These are phyloP conservation scores for Ammopiptanthus mongolicus DNA, from an alignment of 306 rosid species.

Conservation along the genomic window DNA sequence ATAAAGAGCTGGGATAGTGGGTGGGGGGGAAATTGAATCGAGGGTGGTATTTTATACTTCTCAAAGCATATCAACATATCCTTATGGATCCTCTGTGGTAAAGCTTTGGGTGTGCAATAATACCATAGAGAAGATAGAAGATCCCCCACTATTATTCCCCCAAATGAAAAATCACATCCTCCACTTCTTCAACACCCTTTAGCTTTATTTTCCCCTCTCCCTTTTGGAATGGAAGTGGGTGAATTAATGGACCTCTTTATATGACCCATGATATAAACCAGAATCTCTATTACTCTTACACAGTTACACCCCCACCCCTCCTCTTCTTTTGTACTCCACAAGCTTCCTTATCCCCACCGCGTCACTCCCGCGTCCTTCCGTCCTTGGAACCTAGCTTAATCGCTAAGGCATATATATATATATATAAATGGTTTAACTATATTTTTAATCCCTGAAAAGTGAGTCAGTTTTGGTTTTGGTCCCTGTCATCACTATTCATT, in stretches of 20 bases:
- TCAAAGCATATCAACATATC: slow-evolving; percentile 43
- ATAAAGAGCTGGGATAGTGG: neutral
- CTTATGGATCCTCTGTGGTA: slow-evolving; percentile 36
- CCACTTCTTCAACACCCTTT: slow-evolving; percentile 35
- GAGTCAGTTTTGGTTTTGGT: no score
- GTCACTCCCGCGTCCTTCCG: slow-evolving; percentile 29
- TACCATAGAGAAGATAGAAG: slow-evolving; percentile 36
- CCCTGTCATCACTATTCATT: no score
- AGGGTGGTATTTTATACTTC: neutral
- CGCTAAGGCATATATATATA: slow-evolving; percentile 29
- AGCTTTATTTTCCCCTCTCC: neutral
- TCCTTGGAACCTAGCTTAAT: slow-evolving; percentile 32
- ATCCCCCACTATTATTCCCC: slow-evolving; percentile 38
- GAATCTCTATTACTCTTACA: slow-evolving; percentile 38
- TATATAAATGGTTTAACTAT: no score
- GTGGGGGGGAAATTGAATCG: slow-evolving; percentile 4
- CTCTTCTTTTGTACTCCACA: slow-evolving; percentile 51
- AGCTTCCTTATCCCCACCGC: slow-evolving; percentile 48
- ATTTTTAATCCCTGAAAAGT: no score
- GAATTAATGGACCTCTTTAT: slow-evolving; percentile 39
- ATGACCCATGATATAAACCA: slow-evolving; percentile 33
- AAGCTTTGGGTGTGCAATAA: slow-evolving; percentile 10
- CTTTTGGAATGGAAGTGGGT: slow-evolving; percentile 36
- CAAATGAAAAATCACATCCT: slow-evolving; percentile 26
- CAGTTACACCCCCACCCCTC: neutral